Conservation (phyloP, 176 grass and related monocot genomes). For the Sorghum bicolor region Sorghum_bicolor_NCBIv3 NC_012872.2:10084501-10085000, state of each 20-base stretch:
- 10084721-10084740: not conserved
- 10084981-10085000: conserved; percentile 15
- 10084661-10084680: not conserved
- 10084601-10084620: conserved; percentile 49
- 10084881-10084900: conserved; percentile 28
- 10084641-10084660: conserved; percentile 26
- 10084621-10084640: conserved; percentile 40
- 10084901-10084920: not conserved
- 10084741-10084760: not conserved
- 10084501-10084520: not conserved
- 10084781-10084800: not conserved
- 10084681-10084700: conserved; percentile 20
- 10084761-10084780: not conserved
- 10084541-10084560: not conserved
- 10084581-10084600: conserved; percentile 51
- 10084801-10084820: not conserved
- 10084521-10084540: not conserved
- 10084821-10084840: conserved; percentile 5
- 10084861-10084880: not conserved
- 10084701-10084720: not conserved
- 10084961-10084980: conserved; percentile 7
- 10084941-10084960: conserved; percentile 12
- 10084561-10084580: too few relatives aligned
- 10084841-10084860: not conserved
- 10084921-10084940: conserved; percentile 1